Evolutionary conservation across 2,329 filamentous ascomycete species (phyloP).

Genomic region (Ophiostoma triangulosporum): DNA sequence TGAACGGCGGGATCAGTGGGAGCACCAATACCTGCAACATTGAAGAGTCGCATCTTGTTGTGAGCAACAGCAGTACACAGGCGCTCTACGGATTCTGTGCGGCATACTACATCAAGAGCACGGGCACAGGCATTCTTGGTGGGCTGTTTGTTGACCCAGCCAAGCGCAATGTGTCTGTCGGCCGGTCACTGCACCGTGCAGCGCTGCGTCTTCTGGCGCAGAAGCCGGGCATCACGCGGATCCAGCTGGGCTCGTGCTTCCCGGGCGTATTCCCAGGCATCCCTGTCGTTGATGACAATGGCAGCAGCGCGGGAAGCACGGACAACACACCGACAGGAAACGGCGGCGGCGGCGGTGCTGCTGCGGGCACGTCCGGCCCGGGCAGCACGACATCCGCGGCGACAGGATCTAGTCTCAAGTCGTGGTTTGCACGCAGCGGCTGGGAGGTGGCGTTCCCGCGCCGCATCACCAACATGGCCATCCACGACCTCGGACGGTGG

Average conservation of each 20-base stretch:
- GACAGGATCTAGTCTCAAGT: slow-evolving; percentile 28
- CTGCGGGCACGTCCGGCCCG: background rate
- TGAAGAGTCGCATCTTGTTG: slow-evolving; percentile 77
- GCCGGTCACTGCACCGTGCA: slow-evolving; percentile 74
- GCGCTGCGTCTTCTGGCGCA: slow-evolving; percentile 63
- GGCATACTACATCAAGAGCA: slow-evolving; percentile 63
- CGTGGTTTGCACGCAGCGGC: slow-evolving; percentile 78
- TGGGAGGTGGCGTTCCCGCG: slow-evolving; percentile 61
- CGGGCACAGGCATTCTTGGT: slow-evolving; percentile 63
- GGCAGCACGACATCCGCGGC: background rate
- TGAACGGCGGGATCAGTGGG: background rate
- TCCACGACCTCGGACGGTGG: slow-evolving; percentile 62
- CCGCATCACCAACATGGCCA: slow-evolving; percentile 52
- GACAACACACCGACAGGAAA: slow-evolving; percentile 5
- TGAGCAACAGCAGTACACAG: slow-evolving; percentile 84
- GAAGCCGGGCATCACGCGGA: slow-evolving; percentile 57
- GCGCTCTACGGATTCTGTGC: slow-evolving; percentile 86
- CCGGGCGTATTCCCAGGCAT: slow-evolving; percentile 82
- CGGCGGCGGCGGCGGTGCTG: background rate
- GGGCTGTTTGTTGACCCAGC: slow-evolving; percentile 81
- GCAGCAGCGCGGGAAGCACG: slow-evolving; percentile 6
- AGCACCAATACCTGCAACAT: slow-evolving; percentile 24
- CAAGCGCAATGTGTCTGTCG: slow-evolving; percentile 79
- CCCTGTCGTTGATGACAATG: slow-evolving; percentile 41
- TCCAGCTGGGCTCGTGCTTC: slow-evolving; percentile 69